phyloP scores from a whole-genome alignment of 306 rosid species.

The Fragaria ananassa region DNA sequence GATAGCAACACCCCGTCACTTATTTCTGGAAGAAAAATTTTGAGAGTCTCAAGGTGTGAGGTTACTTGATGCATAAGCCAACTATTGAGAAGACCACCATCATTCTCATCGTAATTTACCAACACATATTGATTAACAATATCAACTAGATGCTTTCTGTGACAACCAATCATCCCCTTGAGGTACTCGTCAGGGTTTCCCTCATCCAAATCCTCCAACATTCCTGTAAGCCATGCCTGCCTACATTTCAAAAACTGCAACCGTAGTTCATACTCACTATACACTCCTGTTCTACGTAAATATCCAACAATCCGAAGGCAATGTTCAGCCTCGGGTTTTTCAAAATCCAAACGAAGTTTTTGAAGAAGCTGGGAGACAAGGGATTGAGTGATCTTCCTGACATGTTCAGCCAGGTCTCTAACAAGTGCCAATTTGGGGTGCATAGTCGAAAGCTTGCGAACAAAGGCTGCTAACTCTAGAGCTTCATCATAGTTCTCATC shows the following conservation, averaged over 20 bases:
- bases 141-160: slow-evolving; percentile 93
- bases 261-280: slow-evolving; percentile 88
- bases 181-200: slow-evolving; percentile 79
- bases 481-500: slow-evolving; percentile 96
- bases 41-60: slow-evolving; percentile 68
- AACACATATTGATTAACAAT: slow-evolving; percentile 86
- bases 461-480: slow-evolving; percentile 88
- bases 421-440: slow-evolving; percentile 79
- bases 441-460: slow-evolving; percentile 82
- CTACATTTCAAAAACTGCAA: slow-evolving; percentile 96
- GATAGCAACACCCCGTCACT: slow-evolving; percentile 85
- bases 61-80: slow-evolving; percentile 98
- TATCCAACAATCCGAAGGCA: slow-evolving; percentile 92
- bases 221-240: slow-evolving; percentile 94
- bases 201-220: slow-evolving; percentile 89
- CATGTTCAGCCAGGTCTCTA: slow-evolving; percentile 79
- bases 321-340: slow-evolving; percentile 60
- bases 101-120: slow-evolving; percentile 89
- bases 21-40: slow-evolving; percentile 80
- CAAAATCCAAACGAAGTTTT: slow-evolving; percentile 80
- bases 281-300: slow-evolving; percentile 80
- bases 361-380: slow-evolving; percentile 92
- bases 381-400: slow-evolving; percentile 81
- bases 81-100: slow-evolving; percentile 93
- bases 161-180: slow-evolving; percentile 90